Evolutionary conservation across 257 asterid species (phyloP), one percentile per base, ranked within the genome.

Genomic region (Leptodermis oblonga): DNA sequence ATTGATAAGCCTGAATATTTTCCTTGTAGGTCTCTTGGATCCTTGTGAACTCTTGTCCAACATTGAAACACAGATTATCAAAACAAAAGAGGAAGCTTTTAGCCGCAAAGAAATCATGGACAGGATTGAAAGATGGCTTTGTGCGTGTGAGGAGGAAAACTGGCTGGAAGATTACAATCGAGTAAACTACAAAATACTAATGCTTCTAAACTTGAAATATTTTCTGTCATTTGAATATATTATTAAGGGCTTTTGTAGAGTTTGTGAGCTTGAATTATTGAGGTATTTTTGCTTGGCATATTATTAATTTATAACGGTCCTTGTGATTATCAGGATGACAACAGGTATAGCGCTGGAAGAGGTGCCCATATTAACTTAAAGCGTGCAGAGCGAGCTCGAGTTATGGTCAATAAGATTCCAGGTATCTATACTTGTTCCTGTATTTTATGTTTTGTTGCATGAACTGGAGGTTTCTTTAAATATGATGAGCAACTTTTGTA

Each of bases 311-410:
- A n/a, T n/a, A n/a, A n/a, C n/a, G 10, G 2, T 67, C 23, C 26
- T 18, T 25, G 13, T 70, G 17, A 53, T 52, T 78, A 45, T 71
- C 78, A 93, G 97, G 97, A 93, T 77, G 73, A 75, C 26, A 93
- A 82, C 71, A 94, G 96, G 39, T 93, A 90, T 73, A 87, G 86
- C 78, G 95, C 95, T 83, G 99, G 99, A 74, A 87, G 95, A 81
- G 97, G 99, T 54, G 90, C 84, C 12, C 99, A 93, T 80, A 80
- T 93, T 77, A 90, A 90, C 83, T 82, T 88, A 58, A 90, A 93
- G 73, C 96, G 95, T 28, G 99, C 97, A 54, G 97, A 93, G 82
- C 89, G 92, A 74, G 99, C 96, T 68, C 84, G 99, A 76, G 80
- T 86, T 74, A 76, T 78, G 62, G 85, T 88, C 60, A 88, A 81